Base-by-base conservation (phyloP, 169 alveolate genomes). In the Eimeria acervulina region DNA sequence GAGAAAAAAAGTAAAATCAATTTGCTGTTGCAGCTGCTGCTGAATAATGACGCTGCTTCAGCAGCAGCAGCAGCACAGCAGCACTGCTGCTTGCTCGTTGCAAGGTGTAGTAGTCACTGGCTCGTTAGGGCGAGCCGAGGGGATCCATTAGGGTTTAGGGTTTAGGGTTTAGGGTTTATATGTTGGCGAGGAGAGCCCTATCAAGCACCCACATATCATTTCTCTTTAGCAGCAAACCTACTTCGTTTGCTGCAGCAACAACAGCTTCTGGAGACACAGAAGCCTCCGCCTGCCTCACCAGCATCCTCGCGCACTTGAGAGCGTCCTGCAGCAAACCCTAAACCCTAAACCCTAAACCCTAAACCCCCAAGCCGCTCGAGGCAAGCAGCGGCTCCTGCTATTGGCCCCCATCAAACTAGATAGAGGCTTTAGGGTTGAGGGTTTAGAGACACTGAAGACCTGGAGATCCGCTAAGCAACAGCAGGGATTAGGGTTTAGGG, bases 251-350 rank as follows among this genome's bases (percentile, higher is more conserved):
- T 36, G 88, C 88, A 78, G 88, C 88, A 78, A 78, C 88, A 12
- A 78, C 88, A 36, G 88, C 88, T 8, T 78, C 88, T 2, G 88
- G 61, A n/a, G 88, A 17, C 3, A 78, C 88, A 36, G 88, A 55
- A 17, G 88, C 59, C 28, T 78, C 63, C 12, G 88, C 88, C 63
- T 55, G 55, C 28, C 28, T 3, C 5, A 78, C 88, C 2, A 78
- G 55, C 5, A 78, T 55, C 4, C 88, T 17, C 3, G 88, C 88
- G 63, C 88, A 78, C 63, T 78, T 78, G 36, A 78, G 6, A 8
- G 88, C 88, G 33, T 78, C 88, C 88, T 78, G 88, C 31, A 36
- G 88, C 88, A 78, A 31, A 72, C 40, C 83, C 40, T 28, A 72
- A 63, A 63, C 74, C 74, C 55, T 47, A 63, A 63, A 63, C 74